Evolutionary conservation across 2,329 filamentous ascomycete genomes (phyloP).

Genomic region (Exophiala viscosa): DNA sequence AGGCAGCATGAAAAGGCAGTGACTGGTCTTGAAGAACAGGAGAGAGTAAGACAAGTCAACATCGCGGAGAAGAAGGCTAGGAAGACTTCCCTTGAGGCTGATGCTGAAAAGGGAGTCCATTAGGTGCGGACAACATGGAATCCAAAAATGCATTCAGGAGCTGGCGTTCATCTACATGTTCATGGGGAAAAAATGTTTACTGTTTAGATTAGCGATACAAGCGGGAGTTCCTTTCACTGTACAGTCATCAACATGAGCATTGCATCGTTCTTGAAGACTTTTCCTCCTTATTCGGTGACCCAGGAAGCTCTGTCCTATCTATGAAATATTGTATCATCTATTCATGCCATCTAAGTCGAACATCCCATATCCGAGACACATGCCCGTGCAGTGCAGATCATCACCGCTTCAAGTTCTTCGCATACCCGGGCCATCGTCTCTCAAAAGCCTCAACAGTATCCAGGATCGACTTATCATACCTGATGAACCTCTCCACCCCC

Average conservation of each 20-base stretch:
- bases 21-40: constrained; percentile 45
- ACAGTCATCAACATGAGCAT: no score
- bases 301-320: no score
- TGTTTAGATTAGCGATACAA: no score
- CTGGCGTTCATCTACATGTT: no score
- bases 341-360: no score
- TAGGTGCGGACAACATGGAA: neutral
- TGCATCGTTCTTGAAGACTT: no score
- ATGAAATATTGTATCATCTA: no score
- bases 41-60: constrained; percentile 35
- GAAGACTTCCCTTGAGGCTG: constrained; percentile 6
- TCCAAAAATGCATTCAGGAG: neutral
- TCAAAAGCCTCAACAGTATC: constrained; percentile 27
- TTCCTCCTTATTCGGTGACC: no score
- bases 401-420: constrained; percentile 20
- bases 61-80: constrained; percentile 31
- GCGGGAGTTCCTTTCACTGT: no score
- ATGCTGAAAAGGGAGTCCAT: constrained; percentile 8
- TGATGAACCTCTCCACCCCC: constrained; percentile 23
- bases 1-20: constrained; percentile 42
- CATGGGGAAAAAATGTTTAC: no score
- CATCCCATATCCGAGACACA: no score
- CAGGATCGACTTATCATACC: constrained; percentile 23
- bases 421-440: constrained; percentile 21
- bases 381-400: no score